Base-by-base conservation (phyloP, 2,329 filamentous ascomycete genomes). In the Rhynchosporium secalis region DNA sequence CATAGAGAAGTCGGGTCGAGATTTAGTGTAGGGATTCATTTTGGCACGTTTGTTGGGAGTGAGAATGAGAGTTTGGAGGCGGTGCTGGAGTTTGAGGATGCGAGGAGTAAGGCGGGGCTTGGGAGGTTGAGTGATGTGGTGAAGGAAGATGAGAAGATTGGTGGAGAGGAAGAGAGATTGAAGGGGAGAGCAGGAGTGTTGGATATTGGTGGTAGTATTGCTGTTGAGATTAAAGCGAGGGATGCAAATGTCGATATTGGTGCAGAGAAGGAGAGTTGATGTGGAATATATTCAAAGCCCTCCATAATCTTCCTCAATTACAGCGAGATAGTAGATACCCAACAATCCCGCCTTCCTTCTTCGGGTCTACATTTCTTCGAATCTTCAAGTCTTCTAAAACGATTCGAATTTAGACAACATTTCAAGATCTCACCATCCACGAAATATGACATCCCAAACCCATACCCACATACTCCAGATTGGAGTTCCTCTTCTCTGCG, bases 31-130 rank as follows among this genome's bases (percentile, higher is more conserved):
- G 66, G 48, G 7, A 47, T 70, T 13, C 68, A 70, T 58, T 70
- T 70, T 55, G 66, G 68, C 0, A 70, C 66, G 12, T 70, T 70
- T 36, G 58, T 70, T n/a, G 68, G 68, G 5, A 61, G 60, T 1
- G 65, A 66, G 49, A 66, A 70, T 51, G 68, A 70, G 56, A 56
- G 51, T 45, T 62, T 62, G 7, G 68, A 70, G 52, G 62, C 66
- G 1, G 58, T 65, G 15, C 63, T 70, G 10, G 68, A 68, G 60
- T 70, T 70, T 62, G 62, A 66, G 4, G 65, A 70, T 45, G 66
- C 55, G 31, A 29, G 65, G 1, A 66, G 66, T 29, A 33, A 48
- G 20, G 31, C 46, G 31, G 62, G 60, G 6, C 54, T 68, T 3
- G n/a, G 4, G n/a, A 36, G 13, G 26, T 36, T 70, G 31, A 63